Conservation (phyloP, 768 basidiomycete genomes). For the Rhizopogon rudus region DNA sequence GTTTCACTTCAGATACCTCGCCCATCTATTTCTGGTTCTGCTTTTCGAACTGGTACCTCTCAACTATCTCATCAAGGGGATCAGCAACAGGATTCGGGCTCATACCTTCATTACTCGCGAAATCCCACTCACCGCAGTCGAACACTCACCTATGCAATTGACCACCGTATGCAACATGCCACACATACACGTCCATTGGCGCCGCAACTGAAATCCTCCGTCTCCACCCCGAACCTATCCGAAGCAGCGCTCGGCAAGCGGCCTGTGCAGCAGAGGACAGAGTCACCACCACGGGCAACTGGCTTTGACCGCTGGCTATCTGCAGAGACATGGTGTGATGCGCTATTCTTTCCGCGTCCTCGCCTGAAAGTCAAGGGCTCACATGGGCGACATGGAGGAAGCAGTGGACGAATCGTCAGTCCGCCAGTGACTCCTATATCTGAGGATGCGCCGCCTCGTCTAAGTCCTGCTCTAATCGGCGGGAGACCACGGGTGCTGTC, state of each 20-base stretch:
- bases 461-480: neutral
- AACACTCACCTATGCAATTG: neutral
- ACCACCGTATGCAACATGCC: neutral
- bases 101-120: constrained; percentile 7
- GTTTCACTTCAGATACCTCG: constrained; percentile 3
- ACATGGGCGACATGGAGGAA: constrained; percentile 9
- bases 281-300: constrained; percentile 18
- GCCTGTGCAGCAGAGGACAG: constrained; percentile 11
- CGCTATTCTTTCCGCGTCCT: constrained; percentile 70
- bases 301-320: constrained; percentile 63
- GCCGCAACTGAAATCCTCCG: constrained; percentile 42
- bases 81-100: constrained; percentile 7
- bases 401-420: constrained; percentile 36
- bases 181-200: neutral
- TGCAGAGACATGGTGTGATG: constrained; percentile 81
- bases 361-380: constrained; percentile 51
- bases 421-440: constrained; percentile 44
- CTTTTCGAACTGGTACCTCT: constrained; percentile 17
- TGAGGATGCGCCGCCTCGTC: constrained; percentile 11
- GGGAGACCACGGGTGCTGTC: constrained; percentile 20
- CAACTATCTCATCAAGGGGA: constrained; percentile 15
- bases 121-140: neutral
- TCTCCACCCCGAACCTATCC: constrained; percentile 65
- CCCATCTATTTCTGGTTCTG: constrained; percentile 6
- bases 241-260: constrained; percentile 7